A percentile compares a stretch with the other conserved stretches of the same genome.
These are phyloP conservation scores for Monilinia aucupariae DNA, from an alignment of 2,329 filamentous ascomycete species.

Conservation along the genomic window DNA sequence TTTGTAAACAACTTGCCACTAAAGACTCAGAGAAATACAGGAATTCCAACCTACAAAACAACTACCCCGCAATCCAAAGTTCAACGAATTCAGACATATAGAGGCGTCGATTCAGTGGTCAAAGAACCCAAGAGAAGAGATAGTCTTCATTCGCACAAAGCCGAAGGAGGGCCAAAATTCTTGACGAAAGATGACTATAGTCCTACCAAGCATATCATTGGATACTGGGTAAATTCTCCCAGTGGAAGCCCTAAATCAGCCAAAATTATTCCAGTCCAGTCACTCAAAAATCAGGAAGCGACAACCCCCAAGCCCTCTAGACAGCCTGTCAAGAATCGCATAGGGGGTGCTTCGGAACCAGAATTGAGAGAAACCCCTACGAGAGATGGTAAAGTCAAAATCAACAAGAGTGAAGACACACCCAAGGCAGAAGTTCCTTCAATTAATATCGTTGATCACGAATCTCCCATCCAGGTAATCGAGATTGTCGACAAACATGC, in stretches of 20 bases:
- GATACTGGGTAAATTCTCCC: constrained; percentile 7
- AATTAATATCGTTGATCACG: not conserved
- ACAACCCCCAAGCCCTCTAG: not conserved
- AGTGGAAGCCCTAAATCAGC: not conserved
- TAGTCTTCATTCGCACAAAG: not conserved
- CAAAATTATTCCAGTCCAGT: not conserved
- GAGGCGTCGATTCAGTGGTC: constrained; percentile 10
- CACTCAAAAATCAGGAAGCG: not conserved
- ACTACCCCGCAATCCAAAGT: not conserved
- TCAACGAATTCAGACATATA: constrained; percentile 6
- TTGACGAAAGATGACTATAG: constrained; percentile 15
- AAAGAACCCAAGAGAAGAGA: constrained; percentile 11
- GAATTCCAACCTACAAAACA: not conserved
- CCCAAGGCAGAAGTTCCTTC: not conserved
- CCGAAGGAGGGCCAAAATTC: constrained; percentile 2
- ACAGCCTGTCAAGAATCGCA: not conserved
- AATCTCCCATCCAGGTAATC: not conserved
- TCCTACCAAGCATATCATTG: constrained; percentile 11
- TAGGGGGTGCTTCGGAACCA: not conserved
- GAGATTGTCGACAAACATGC: not conserved
- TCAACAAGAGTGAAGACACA: not conserved
- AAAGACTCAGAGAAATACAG: not conserved
- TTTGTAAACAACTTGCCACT: not conserved
- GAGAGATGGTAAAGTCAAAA: not conserved
- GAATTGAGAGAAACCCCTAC: not conserved